Evolutionary conservation across 2,329 filamentous ascomycete genomes (phyloP), one percentile per base, ranked within the genome.

Genomic region (Neonectria hederae): DNA sequence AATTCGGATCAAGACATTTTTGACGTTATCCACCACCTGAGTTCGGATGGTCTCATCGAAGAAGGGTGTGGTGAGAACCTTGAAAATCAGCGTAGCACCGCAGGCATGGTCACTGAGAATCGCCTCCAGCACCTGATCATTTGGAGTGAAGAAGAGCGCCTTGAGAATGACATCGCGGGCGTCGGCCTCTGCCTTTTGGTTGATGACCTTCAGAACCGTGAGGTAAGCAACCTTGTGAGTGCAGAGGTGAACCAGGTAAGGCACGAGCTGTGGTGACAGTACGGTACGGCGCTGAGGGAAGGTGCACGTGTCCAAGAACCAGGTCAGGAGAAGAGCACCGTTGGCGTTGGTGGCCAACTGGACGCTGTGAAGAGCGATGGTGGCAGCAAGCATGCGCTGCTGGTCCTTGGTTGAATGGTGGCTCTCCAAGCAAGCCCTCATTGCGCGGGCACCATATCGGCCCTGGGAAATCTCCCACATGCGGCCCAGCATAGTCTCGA

Each of bases 151-250:
- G 86, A 99, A 98, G 35, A 99, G 83, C 2, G 95, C 94, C 77
- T 93, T 91, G 43, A 98, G 84, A 42, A 99, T 93, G 52, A 88
- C 92, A 75, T 99, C 95, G 13, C 96, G 89, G 4, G 96, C 96
- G 66, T 98, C 95, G 0, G 92, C 86, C 80, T 99, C 96, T 35
- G 94, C 92, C 76, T 97, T 94, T 79, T 99, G 96, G 77, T 99
- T 99, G 79, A 99, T 97, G 54, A 98, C 94, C 83, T 99, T 99
- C 62, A 99, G 84, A 1, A 99, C 95, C 0, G 96, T 99, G 65
- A 98, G 85, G 76, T 98, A 98, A 0, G 96, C 96, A 60, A 99
- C 95, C 84, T 98, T 98, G 84, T 99, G 96, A 0, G 96, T 98
- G 84, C 96, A 98, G 7, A 99, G 86, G 76, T 97, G 93, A 24